phyloP scores from a whole-genome alignment of 306 rosid species.

The Quercus variabilis region DNA sequence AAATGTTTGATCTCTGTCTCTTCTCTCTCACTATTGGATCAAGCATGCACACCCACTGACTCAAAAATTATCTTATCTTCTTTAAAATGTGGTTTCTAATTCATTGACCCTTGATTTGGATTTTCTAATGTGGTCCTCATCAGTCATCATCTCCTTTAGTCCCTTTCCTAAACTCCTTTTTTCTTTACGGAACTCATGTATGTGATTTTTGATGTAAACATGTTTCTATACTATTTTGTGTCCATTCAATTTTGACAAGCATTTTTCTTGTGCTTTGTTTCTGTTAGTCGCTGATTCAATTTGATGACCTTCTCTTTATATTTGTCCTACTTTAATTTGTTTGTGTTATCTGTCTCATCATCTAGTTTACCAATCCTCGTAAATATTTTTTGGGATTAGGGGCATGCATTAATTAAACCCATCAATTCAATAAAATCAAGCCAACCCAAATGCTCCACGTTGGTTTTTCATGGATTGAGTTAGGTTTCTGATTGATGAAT shows the following conservation, averaged over 20 bases:
- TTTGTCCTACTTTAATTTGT: too few relatives aligned
- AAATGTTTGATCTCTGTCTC: slow-evolving; percentile 43
- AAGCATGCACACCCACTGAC: slow-evolving; percentile 43
- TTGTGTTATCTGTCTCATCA: too few relatives aligned
- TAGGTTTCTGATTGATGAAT: too few relatives aligned
- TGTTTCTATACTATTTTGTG: background rate
- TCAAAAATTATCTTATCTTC: slow-evolving; percentile 37
- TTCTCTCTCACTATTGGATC: slow-evolving; percentile 6
- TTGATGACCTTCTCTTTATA: background rate
- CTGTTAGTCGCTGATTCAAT: background rate
- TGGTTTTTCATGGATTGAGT: too few relatives aligned
- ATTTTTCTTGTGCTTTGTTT: background rate
- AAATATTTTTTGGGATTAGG: too few relatives aligned
- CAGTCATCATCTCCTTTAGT: slow-evolving; percentile 8
- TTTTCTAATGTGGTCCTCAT: slow-evolving; percentile 32
- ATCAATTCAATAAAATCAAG: too few relatives aligned
- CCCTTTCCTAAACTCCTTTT: slow-evolving; percentile 1
- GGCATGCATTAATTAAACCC: too few relatives aligned
- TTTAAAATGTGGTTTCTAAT: background rate
- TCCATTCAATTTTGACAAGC: background rate
- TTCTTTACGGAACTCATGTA: background rate
- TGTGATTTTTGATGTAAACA: slow-evolving; percentile 28
- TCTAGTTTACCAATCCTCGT: too few relatives aligned
- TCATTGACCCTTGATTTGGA: slow-evolving; percentile 55
- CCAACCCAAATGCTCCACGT: too few relatives aligned